Evolutionary conservation across 192 early-diverging fungal genomes (phyloP).

Genomic region (Backusella tarrabulga): DNA sequence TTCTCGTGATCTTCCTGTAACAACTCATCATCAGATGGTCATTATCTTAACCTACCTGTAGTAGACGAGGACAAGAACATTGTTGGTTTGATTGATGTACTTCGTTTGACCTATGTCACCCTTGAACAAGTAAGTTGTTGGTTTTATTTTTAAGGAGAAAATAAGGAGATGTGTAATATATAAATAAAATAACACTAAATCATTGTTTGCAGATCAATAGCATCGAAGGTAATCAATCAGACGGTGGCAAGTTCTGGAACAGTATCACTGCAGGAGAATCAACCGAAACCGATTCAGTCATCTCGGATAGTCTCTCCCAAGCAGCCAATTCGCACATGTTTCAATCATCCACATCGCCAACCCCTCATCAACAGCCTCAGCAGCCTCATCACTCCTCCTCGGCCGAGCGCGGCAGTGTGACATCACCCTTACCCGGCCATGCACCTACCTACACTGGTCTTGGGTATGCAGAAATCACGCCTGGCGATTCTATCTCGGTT

Average conservation of each 20-base stretch:
- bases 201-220: conserved; percentile 27
- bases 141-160: background rate
- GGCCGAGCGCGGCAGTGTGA: background rate
- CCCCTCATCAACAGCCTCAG: conserved; percentile 12
- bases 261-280: conserved; percentile 34
- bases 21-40: conserved; percentile 38
- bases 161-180: background rate
- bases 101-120: conserved; percentile 74
- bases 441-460: conserved; percentile 7
- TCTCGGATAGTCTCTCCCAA: conserved; percentile 39
- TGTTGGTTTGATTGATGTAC: conserved; percentile 76
- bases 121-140: conserved; percentile 63
- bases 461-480: conserved; percentile 22
- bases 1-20: background rate
- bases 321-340: conserved; percentile 32
- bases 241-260: conserved; percentile 44
- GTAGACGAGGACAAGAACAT: conserved; percentile 61
- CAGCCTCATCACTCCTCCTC: background rate
- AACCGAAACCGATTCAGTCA: conserved; percentile 39
- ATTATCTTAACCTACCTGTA: conserved; percentile 77
- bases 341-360: conserved; percentile 34
- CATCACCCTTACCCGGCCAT: conserved; percentile 8
- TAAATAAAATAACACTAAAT: background rate
- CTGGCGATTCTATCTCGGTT: conserved; percentile 22
- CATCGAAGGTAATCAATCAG: conserved; percentile 31